Percentiles rank a stretch among this genome's conserved stretches.
Evolutionary conservation across 108 stramenopile genomes (phyloP).

Genomic region (Cyclotella baltica): DNA sequence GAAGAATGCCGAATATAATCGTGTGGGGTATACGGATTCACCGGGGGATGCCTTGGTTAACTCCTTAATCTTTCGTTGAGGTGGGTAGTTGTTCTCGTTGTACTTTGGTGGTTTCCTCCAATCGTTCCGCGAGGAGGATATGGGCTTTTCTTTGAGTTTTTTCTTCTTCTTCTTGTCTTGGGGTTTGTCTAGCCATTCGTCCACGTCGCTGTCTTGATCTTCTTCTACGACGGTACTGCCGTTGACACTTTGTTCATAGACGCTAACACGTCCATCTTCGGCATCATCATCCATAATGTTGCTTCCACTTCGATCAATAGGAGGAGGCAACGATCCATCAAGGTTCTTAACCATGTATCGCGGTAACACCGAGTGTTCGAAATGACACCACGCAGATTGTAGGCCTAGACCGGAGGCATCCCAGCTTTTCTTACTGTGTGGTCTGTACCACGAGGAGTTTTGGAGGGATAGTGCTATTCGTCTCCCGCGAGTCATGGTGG

Average conservation of each 20-base stretch:
- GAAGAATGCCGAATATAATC: slow-evolving; percentile 59
- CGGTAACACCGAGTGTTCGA: slow-evolving; percentile 85
- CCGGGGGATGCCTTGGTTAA: slow-evolving; percentile 76
- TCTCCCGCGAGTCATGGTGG: slow-evolving; percentile 80
- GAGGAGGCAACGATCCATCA: slow-evolving; percentile 27
- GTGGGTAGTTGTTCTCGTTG: background rate
- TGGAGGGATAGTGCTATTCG: slow-evolving; percentile 65
- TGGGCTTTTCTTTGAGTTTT: slow-evolving; percentile 1
- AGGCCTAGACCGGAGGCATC: slow-evolving; percentile 51
- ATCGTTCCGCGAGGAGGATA: slow-evolving; percentile 21
- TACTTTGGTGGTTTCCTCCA: slow-evolving; percentile 9
- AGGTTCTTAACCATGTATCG: slow-evolving; percentile 52
- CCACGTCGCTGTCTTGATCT: slow-evolving; percentile 37
- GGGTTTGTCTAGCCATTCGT: slow-evolving; percentile 61
- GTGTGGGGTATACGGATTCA: slow-evolving; percentile 63
- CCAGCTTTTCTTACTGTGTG: slow-evolving; percentile 44
- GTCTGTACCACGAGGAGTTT: slow-evolving; percentile 78
- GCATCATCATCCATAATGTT: background rate
- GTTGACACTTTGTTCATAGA: slow-evolving; percentile 5
- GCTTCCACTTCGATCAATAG: background rate
- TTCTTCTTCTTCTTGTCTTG: slow-evolving; percentile 22
- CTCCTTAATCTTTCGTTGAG: slow-evolving; percentile 34
- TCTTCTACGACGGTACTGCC: slow-evolving; percentile 5
- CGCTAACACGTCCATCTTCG: background rate
- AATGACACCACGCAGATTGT: slow-evolving; percentile 85